These are phyloP conservation scores for Fraxinus angustifolia DNA, from an alignment of 305 asterid genomes.

Conservation along the genomic window DNA sequence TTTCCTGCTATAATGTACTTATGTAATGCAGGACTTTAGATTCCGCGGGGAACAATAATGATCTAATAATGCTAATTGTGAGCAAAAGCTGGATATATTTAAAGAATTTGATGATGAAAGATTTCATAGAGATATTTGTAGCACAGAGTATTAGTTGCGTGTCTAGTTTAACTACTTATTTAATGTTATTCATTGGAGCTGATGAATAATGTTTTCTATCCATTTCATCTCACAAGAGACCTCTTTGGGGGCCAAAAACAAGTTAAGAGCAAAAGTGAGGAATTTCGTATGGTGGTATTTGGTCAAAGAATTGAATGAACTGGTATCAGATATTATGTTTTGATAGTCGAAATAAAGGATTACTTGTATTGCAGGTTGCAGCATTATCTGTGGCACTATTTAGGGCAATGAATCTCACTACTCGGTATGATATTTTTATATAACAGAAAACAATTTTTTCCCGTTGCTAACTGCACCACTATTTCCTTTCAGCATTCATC, in stretches of 20 bases:
- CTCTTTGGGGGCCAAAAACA: neutral
- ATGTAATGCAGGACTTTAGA: neutral
- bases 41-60: neutral
- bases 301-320: neutral
- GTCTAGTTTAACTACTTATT: neutral
- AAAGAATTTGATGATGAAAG: neutral
- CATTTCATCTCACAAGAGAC: neutral
- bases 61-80: neutral
- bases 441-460: slow-evolving; percentile 7
- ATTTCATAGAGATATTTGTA: neutral
- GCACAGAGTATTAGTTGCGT: neutral
- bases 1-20: neutral
- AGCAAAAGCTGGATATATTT: neutral
- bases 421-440: slow-evolving; percentile 48
- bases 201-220: slow-evolving; percentile 7
- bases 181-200: neutral
- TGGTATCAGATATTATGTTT: slow-evolving; percentile 4
- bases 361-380: slow-evolving; percentile 61
- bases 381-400: slow-evolving; percentile 83
- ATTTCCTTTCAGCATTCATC: slow-evolving; percentile 10
- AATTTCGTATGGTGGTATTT: neutral
- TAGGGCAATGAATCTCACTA: slow-evolving; percentile 81
- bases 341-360: slow-evolving; percentile 19
- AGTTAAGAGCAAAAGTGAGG: slow-evolving; percentile 1
- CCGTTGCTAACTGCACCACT: slow-evolving; percentile 5